phyloP scores from a whole-genome alignment of 768 basidiomycete species.

The Suillus subluteus region DNA sequence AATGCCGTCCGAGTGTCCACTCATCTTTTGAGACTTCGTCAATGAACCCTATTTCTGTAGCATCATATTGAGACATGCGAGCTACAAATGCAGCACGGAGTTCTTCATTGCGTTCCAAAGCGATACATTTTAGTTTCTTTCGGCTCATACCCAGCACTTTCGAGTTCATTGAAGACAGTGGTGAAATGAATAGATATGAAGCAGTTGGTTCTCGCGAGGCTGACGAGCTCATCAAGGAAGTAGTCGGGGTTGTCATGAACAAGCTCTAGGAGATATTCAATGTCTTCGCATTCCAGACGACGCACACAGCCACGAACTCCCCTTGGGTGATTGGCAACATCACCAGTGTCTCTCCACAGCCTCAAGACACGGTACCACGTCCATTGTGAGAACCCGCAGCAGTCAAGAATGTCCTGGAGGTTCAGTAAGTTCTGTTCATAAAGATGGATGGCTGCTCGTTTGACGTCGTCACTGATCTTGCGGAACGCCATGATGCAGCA shows the following conservation, averaged over 20 bases:
- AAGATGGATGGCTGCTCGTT: slow-evolving; percentile 32
- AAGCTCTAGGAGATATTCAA: slow-evolving; percentile 22
- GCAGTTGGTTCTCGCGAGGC: slow-evolving; percentile 9
- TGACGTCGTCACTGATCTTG: slow-evolving; percentile 31
- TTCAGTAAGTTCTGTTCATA: slow-evolving; percentile 22
- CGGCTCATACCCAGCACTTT: slow-evolving; percentile 23
- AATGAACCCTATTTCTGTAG: slow-evolving; percentile 19
- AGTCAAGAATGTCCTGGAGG: slow-evolving; percentile 28
- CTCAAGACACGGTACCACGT: slow-evolving; percentile 28
- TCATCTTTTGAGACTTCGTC: too few relatives aligned
- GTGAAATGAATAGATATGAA: slow-evolving; percentile 20
- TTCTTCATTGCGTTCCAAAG: slow-evolving; percentile 23
- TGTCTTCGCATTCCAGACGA: slow-evolving; percentile 19
- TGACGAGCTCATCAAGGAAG: slow-evolving; percentile 27
- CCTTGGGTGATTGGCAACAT: slow-evolving; percentile 13
- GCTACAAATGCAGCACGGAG: slow-evolving; percentile 21
- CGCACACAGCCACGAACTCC: slow-evolving; percentile 22
- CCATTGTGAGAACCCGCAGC: slow-evolving; percentile 21
- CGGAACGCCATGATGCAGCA: slow-evolving; percentile 21
- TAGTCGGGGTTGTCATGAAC: slow-evolving; percentile 24
- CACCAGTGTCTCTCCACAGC: slow-evolving; percentile 17
- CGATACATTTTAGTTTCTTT: slow-evolving; percentile 29
- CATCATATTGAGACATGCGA: slow-evolving; percentile 24
- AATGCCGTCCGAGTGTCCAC: too few relatives aligned
- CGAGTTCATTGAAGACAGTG: slow-evolving; percentile 27